A percentile compares a stretch with the other conserved stretches of the same genome.
Conservation (phyloP, 345 rosid genomes). For the Turritis glabra region DNA sequence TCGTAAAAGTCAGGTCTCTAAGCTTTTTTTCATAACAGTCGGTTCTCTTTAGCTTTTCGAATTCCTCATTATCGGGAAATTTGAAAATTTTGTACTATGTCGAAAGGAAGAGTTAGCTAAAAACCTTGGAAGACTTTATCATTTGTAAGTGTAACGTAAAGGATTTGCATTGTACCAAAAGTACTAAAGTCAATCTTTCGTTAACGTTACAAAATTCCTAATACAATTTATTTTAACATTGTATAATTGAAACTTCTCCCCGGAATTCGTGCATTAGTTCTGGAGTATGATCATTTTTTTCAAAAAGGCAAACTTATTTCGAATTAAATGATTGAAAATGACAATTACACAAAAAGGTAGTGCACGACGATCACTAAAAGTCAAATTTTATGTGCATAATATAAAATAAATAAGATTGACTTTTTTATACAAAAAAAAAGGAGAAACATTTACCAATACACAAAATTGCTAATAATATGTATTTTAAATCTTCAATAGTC, state of each 20-base stretch:
- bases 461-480: background rate
- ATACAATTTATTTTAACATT: background rate
- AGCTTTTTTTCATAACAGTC: background rate
- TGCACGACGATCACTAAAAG: conserved; percentile 34
- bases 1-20: conserved; percentile 20
- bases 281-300: conserved; percentile 20
- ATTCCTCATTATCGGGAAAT: background rate
- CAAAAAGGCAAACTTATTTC: conserved; percentile 25
- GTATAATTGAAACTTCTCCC: conserved; percentile 9
- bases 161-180: background rate
- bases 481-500: background rate
- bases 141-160: background rate
- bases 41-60: conserved; percentile 9
- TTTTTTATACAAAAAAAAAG: background rate
- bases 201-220: background rate
- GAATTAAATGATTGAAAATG: conserved; percentile 39
- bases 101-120: background rate
- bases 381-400: conserved; percentile 12
- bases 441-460: background rate
- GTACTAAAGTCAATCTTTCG: background rate
- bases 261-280: conserved; percentile 30
- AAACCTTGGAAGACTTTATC: background rate
- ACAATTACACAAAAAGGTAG: conserved; percentile 9
- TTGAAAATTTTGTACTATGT: background rate
- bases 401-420: conserved; percentile 11